Conservation (phyloP, 1,139 yeast species). For the Sugiyamaella castrensis region DNA sequence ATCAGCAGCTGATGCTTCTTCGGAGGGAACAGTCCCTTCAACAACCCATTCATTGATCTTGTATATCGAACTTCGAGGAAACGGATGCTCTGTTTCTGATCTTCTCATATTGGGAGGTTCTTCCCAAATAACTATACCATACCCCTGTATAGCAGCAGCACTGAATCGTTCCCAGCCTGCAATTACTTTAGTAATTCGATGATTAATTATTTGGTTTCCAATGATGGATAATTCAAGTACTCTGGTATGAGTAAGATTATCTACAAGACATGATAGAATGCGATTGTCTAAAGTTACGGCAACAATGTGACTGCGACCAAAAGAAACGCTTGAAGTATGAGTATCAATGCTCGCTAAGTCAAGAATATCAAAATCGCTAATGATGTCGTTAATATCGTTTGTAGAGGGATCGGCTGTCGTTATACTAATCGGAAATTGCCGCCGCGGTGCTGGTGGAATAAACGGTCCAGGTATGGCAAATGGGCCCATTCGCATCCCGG, state of each 20-base stretch:
- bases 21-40: background rate
- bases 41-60: background rate
- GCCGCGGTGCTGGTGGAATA: too few relatives aligned
- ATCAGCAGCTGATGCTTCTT: background rate
- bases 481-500: too few relatives aligned
- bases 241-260: constrained; percentile 18
- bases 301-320: constrained; percentile 66
- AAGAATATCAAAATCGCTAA: background rate
- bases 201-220: constrained; percentile 15
- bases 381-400: background rate
- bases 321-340: constrained; percentile 32
- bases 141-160: background rate
- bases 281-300: constrained; percentile 50
- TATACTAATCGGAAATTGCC: background rate
- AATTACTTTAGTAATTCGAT: constrained; percentile 41
- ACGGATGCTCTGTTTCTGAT: background rate
- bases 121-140: background rate
- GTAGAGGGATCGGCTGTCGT: background rate
- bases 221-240: constrained; percentile 48
- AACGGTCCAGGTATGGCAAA: too few relatives aligned
- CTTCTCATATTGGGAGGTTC: background rate
- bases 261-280: too few relatives aligned
- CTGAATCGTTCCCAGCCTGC: constrained; percentile 59
- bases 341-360: background rate
- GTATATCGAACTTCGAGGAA: background rate